Evolutionary conservation across 148 eudicot species (phyloP).

Genomic region (Mesembryanthemum crystallinum): DNA sequence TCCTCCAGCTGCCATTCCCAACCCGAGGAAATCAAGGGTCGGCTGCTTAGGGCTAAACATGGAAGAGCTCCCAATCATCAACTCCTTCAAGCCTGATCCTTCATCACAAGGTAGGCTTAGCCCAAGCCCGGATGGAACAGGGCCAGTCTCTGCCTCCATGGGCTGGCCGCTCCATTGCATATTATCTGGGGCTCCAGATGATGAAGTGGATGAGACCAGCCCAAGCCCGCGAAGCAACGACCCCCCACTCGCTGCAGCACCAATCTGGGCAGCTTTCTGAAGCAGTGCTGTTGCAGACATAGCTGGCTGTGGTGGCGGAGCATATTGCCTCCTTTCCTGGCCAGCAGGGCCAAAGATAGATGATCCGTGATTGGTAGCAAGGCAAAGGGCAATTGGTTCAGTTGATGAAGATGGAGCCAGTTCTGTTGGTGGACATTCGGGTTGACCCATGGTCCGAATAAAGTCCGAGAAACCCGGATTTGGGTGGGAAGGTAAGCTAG

Average conservation of each 20-base stretch:
- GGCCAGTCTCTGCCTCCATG: conserved; percentile 45
- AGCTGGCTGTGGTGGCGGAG: conserved; percentile 71
- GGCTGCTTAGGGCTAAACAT: conserved; percentile 79
- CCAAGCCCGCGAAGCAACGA: conserved; percentile 82
- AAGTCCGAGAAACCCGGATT: conserved; percentile 55
- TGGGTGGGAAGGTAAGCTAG: conserved; percentile 43
- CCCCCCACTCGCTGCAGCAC: conserved; percentile 59
- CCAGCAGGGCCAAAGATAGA: conserved; percentile 66
- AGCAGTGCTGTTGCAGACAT: conserved; percentile 97
- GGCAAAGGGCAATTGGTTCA: conserved; percentile 71
- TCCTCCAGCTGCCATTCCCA: conserved; percentile 81
- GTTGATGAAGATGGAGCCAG: conserved; percentile 40
- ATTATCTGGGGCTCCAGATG: conserved; percentile 38
- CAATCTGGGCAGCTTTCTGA: conserved; percentile 94
- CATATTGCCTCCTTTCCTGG: conserved; percentile 60
- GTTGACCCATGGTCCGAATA: conserved; percentile 50
- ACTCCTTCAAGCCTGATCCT: conserved; percentile 69
- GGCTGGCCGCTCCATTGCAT: conserved; percentile 40
- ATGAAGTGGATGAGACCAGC: conserved; percentile 47
- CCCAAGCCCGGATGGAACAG: conserved; percentile 55
- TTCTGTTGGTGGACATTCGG: conserved; percentile 39
- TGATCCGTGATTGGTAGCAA: conserved; percentile 68
- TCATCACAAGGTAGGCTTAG: conserved; percentile 60
- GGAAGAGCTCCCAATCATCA: conserved; percentile 84
- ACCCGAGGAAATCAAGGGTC: conserved; percentile 88